Base-by-base conservation (phyloP, 2,329 filamentous ascomycete species). In the Sodiomyces alkalinus region DNA sequence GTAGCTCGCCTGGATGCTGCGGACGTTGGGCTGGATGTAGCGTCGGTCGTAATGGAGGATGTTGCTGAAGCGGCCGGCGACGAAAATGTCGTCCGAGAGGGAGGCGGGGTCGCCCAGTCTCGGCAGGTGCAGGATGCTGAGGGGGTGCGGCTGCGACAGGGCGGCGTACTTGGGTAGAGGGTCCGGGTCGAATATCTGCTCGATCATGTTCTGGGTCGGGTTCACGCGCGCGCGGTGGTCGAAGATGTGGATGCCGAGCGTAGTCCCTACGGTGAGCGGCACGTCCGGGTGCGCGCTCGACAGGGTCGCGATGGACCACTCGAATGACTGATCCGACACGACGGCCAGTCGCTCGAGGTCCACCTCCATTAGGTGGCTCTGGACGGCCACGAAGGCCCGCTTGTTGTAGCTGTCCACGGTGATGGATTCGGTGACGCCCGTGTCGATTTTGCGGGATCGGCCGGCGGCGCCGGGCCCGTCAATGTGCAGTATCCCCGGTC, bases 21-120 rank as follows among this genome's bases (percentile, higher is more conserved):
- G 15, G 3, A 21, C 12, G 12, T 13, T 34, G 11, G 69, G 68
- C 0, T 83, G 81, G 43, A 94, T 92, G 50, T 71, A 82, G 24
- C 87, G 76, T 4, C 85, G 71, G 46, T 94, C 85, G 52, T 93
- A 96, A 45, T 83, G 78, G 4, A 94, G 59, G 32, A 94, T 81
- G 42, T 74, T 86, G 4, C 85, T 80, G 47, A 94, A 94, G 11
- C 87, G 72, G 1, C 87, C 87, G 4, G 79, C 82, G 19, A 94
- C 73, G 56, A 86, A 87, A 22, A 96, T 90, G 17, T 90, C 79
- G 33, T 78, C 68, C 27, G 81, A 79, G 12, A 74, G 60, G 36
- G 69, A 61, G 27, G 57, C 55, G 7, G 49, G 49, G 7, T 57
- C 51, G 0, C 63, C 66, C 1, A 68, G 55, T 7, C 57, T 60